Evolutionary conservation across 441 rosid species (phyloP).

Genomic region (Erodium trifolium): DNA sequence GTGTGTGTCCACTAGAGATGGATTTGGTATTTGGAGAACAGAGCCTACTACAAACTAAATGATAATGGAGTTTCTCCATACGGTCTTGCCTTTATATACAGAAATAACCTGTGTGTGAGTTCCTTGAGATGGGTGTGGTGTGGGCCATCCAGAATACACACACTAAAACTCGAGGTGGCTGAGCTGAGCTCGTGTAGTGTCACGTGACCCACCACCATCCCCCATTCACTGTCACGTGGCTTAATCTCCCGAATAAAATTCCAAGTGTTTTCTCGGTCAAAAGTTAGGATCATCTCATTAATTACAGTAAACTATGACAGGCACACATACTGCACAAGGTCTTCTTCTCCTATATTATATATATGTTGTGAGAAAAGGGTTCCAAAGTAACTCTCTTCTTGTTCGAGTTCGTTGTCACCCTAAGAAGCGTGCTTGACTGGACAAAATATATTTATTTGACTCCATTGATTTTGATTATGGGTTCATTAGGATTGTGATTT

Average conservation of each 20-base stretch:
- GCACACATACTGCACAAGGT: too few relatives aligned
- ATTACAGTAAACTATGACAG: background rate
- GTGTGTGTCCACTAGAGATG: too few relatives aligned
- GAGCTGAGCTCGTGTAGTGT: too few relatives aligned
- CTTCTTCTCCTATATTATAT: too few relatives aligned
- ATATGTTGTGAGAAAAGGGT: too few relatives aligned
- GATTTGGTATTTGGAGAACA: too few relatives aligned
- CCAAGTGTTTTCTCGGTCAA: background rate
- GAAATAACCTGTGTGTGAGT: background rate
- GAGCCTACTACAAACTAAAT: background rate
- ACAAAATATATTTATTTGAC: background rate
- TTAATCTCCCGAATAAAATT: background rate
- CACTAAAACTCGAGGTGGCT: background rate
- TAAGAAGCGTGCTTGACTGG: slow-evolving; percentile 4
- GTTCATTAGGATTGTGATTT: too few relatives aligned
- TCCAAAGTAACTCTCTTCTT: too few relatives aligned
- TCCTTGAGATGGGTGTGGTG: slow-evolving; percentile 5
- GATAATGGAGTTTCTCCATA: background rate
- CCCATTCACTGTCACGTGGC: background rate
- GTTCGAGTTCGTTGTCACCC: background rate
- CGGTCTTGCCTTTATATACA: background rate
- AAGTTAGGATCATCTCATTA: background rate
- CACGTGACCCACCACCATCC: too few relatives aligned
- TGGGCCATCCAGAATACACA: background rate
- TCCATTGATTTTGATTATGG: too few relatives aligned